Evolutionary conservation across 768 basidiomycete genomes (phyloP).

Genomic region (Polyporus arcularius): DNA sequence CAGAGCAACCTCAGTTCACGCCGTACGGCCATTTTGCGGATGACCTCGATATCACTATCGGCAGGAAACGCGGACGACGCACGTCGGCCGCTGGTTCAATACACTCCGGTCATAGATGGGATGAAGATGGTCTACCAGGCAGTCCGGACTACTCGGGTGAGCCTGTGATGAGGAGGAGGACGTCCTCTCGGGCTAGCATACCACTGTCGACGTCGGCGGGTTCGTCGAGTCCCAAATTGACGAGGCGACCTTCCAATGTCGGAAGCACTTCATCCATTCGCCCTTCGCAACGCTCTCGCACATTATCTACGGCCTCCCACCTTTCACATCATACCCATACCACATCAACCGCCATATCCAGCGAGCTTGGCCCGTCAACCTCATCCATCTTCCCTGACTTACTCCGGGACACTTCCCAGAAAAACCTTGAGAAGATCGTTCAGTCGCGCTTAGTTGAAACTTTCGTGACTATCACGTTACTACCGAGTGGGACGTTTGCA

Average conservation of each 20-base stretch:
- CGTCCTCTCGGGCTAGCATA: slow-evolving; percentile 46
- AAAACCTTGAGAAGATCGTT: slow-evolving; percentile 68
- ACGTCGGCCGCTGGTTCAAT: slow-evolving; percentile 57
- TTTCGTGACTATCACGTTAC: slow-evolving; percentile 59
- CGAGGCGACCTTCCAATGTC: slow-evolving; percentile 1
- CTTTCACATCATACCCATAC: slow-evolving; percentile 23
- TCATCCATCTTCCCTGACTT: slow-evolving; percentile 32
- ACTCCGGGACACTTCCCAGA: slow-evolving; percentile 65
- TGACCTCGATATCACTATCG: slow-evolving; percentile 64
- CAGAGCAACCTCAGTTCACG: slow-evolving; percentile 60
- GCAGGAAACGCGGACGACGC: slow-evolving; percentile 60
- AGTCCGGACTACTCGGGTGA: slow-evolving; percentile 23
- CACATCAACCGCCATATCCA: not conserved
- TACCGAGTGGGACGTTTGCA: slow-evolving; percentile 20
- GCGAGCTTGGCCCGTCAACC: slow-evolving; percentile 9
- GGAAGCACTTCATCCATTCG: slow-evolving; percentile 3
- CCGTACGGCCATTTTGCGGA: slow-evolving; percentile 61
- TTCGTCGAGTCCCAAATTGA: slow-evolving; percentile 27
- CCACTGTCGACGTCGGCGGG: slow-evolving; percentile 8
- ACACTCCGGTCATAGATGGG: slow-evolving; percentile 47
- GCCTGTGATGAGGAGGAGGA: slow-evolving; percentile 42
- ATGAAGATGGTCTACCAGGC: slow-evolving; percentile 37
- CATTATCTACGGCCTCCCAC: slow-evolving; percentile 56
- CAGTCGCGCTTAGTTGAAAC: slow-evolving; percentile 77
- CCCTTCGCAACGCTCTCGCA: slow-evolving; percentile 38